Percentiles rank a stretch among this genome's conserved stretches.
Conservation (phyloP, 371 early-diverging fungal species). For the Apophysomyces ossiformis region DNA sequence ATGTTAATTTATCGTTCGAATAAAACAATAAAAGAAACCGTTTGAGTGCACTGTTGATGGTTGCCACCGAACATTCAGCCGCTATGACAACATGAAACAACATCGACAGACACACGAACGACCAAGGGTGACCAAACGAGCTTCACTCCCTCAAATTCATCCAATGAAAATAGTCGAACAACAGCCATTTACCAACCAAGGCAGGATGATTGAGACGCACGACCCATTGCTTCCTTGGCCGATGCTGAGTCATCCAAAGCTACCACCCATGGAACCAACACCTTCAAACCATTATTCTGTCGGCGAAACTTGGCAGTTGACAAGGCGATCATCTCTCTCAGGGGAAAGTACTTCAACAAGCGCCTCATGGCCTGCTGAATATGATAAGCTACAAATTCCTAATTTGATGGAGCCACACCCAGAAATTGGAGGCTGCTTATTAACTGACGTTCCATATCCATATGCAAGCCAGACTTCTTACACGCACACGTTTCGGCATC, state of each 20-base stretch:
- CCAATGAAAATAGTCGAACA: neutral
- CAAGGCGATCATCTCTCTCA: neutral
- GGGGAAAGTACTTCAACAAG: neutral
- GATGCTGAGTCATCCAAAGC: neutral
- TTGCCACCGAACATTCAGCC: slow-evolving; percentile 60
- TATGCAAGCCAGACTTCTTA: neutral
- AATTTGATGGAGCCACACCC: neutral
- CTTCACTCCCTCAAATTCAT: neutral
- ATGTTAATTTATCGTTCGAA: neutral
- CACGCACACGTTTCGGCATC: neutral
- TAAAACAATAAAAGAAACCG: slow-evolving; percentile 45
- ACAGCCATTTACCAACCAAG: neutral
- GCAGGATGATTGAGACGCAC: neutral
- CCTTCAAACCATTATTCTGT: neutral
- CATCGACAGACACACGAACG: slow-evolving; percentile 60
- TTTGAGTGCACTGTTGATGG: slow-evolving; percentile 60
- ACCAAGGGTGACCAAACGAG: neutral
- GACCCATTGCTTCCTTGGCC: neutral
- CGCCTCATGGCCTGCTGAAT: neutral
- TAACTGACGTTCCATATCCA: neutral
- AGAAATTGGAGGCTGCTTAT: neutral
- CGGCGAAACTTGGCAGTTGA: neutral
- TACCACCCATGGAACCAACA: neutral
- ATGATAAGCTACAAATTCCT: neutral
- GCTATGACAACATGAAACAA: slow-evolving; percentile 69